Base-by-base conservation (phyloP, 768 basidiomycete genomes). In the Leccinum disarticulatum region DNA sequence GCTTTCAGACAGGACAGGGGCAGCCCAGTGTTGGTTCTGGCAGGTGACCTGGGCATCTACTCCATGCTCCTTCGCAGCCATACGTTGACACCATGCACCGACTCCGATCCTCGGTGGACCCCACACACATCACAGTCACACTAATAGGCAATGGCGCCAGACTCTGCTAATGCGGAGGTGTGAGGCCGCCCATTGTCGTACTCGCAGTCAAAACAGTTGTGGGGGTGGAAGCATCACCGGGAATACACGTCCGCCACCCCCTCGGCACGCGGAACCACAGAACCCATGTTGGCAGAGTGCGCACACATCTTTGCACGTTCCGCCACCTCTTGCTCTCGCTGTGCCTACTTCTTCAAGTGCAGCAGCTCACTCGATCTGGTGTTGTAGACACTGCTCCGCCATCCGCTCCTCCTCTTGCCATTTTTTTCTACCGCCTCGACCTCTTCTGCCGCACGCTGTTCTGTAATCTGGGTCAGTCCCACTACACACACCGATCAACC, bases 291-390 rank as follows among this genome's bases (percentile, higher is more conserved):
- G 54, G 66, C 61, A 38, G 17, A 10, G n/a, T 71, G 74, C 9
- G 75, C 67, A 5, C 76, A 82, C 68, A 27, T 28, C 60, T 27
- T 28, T 30, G 8, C 8, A 30, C 2, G 76, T 77, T 74, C 82
- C 55, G 70, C 82, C 1, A 88, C 88, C 60, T 90, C 88, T 19
- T 87, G 85, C 65, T 90, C 90, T 41, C 87, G 81, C 64, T 86
- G 82, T 15, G 74, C 75, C 62, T 22, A 84, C 85, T 30, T 80
- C 73, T 56, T 90, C 85, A 14, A 73, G 17, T 0, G 78, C 79
- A 15, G 80, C 83, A 15, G 80, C 80, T 31, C 82, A 81, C 56
- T 84, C 80, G n/a, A 60, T 30, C 8, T 8, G 28, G 73, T 22
- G 31, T 11, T 11, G 31, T 31, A 1, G 10, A 31, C 31, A 8